Conservation (phyloP, 345 rosid genomes). For the Cardiospermum halicacabum region DNA sequence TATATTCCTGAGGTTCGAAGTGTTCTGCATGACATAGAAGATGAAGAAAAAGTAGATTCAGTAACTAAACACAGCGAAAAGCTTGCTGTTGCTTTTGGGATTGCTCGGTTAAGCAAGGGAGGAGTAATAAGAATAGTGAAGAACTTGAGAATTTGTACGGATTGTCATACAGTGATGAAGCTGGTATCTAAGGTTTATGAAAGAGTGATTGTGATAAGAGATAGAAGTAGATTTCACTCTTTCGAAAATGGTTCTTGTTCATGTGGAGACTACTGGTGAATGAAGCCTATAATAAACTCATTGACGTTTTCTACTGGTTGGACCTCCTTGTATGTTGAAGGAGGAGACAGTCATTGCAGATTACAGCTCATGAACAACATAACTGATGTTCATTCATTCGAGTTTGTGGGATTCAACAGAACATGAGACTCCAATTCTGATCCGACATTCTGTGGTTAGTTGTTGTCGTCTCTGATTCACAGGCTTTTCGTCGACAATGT, state of each 20-base stretch:
- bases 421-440: conserved; percentile 14
- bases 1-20: conserved; percentile 22
- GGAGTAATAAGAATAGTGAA: conserved; percentile 10
- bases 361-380: not conserved
- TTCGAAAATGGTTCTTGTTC: conserved; percentile 9
- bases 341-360: not conserved
- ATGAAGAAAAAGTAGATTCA: conserved; percentile 12
- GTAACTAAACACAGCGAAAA: conserved; percentile 8
- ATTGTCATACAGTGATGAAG: conserved; percentile 11
- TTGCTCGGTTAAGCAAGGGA: conserved; percentile 7
- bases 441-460: not conserved
- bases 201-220: conserved; percentile 7
- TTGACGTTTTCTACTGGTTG: not conserved
- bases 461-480: not conserved
- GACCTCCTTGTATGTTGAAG: not conserved
- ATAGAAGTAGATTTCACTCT: conserved; percentile 8
- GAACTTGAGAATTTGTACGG: conserved; percentile 9
- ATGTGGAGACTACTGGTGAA: conserved; percentile 10
- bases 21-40: conserved; percentile 22
- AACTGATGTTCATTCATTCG: conserved; percentile 6
- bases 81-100: conserved; percentile 9
- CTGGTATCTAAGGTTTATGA: conserved; percentile 4
- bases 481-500: not conserved
- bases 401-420: not conserved
- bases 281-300: no score